A percentile compares a stretch with the other conserved stretches of the same genome.
phyloP scores from a whole-genome alignment of 768 basidiomycete species.

The Candolleomyces efflorescens region DNA sequence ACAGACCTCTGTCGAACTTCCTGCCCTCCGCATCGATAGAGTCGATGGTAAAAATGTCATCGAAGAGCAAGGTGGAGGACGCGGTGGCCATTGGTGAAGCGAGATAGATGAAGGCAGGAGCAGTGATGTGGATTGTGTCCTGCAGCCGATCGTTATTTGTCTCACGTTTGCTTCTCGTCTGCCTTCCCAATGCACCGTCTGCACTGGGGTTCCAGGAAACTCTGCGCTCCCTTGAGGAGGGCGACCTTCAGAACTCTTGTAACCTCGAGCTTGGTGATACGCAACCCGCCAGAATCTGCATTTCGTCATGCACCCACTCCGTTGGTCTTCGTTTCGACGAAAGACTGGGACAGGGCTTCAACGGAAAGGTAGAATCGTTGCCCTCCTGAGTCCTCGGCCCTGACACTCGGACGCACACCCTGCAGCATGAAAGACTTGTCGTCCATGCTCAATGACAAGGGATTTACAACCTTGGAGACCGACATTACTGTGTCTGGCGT shows the following conservation, averaged over 20 bases:
- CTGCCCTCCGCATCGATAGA: conserved; percentile 89
- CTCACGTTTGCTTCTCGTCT: neutral
- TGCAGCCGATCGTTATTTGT: neutral
- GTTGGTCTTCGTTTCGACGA: conserved; percentile 47
- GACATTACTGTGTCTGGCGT: conserved; percentile 24
- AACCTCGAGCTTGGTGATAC: conserved; percentile 31
- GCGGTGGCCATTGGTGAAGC: conserved; percentile 42
- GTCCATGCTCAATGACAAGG: conserved; percentile 39
- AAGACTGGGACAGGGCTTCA: conserved; percentile 39
- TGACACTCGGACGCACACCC: neutral
- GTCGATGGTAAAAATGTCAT: conserved; percentile 87
- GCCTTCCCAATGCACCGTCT: conserved; percentile 9
- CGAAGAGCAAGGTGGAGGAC: conserved; percentile 80
- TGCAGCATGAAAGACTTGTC: conserved; percentile 32
- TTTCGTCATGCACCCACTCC: conserved; percentile 49
- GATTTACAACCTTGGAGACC: conserved; percentile 45
- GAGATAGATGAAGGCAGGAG: no score
- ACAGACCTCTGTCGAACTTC: conserved; percentile 94
- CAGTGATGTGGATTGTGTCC: no score
- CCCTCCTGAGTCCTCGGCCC: neutral
- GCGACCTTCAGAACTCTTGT: conserved; percentile 13
- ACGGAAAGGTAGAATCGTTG: conserved; percentile 27
- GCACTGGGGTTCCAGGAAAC: conserved; percentile 3
- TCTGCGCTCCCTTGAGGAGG: neutral
- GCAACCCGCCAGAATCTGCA: conserved; percentile 33